Evolutionary conservation across 176 grass and related monocot genomes (phyloP).

Genomic region (Aegilops umbellulata): DNA sequence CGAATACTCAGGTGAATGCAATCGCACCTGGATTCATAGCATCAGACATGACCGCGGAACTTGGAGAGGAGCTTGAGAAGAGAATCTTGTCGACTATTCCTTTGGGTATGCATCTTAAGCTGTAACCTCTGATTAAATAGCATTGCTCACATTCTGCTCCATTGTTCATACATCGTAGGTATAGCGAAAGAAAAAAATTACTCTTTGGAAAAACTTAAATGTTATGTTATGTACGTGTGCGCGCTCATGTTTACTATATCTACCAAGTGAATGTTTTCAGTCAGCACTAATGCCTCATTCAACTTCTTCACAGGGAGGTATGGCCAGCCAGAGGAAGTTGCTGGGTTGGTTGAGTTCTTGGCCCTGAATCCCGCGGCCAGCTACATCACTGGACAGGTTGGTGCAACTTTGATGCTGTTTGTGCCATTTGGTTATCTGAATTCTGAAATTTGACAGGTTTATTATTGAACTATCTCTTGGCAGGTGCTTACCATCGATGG

Average conservation of each 20-base stretch:
- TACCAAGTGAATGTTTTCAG: not conserved
- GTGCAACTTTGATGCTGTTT: not conserved
- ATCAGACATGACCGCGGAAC: conserved; percentile 91
- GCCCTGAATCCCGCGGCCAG: conserved; percentile 42
- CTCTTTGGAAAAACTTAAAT: not conserved
- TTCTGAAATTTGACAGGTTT: not conserved
- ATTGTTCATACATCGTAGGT: not conserved
- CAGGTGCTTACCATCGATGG: conserved; percentile 72
- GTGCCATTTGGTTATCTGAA: not conserved
- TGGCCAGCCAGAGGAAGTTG: conserved; percentile 74
- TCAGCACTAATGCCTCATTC: not conserved
- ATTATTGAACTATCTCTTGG: not conserved
- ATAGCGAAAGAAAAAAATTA: not conserved
- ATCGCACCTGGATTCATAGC: conserved; percentile 93
- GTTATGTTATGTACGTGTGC: not conserved
- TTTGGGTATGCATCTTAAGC: conserved; percentile 54
- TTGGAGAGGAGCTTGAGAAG: conserved; percentile 86
- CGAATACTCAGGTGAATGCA: conserved; percentile 81
- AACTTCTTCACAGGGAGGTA: conserved; percentile 63
- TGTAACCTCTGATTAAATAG: not conserved
- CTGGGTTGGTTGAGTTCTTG: conserved; percentile 48
- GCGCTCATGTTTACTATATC: not conserved
- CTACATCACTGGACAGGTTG: conserved; percentile 60
- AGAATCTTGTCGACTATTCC: conserved; percentile 84
- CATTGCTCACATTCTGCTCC: not conserved